Evolutionary conservation across 352 stramenopile genomes (phyloP).

Genomic region (Globisporangium sylvaticum): DNA sequence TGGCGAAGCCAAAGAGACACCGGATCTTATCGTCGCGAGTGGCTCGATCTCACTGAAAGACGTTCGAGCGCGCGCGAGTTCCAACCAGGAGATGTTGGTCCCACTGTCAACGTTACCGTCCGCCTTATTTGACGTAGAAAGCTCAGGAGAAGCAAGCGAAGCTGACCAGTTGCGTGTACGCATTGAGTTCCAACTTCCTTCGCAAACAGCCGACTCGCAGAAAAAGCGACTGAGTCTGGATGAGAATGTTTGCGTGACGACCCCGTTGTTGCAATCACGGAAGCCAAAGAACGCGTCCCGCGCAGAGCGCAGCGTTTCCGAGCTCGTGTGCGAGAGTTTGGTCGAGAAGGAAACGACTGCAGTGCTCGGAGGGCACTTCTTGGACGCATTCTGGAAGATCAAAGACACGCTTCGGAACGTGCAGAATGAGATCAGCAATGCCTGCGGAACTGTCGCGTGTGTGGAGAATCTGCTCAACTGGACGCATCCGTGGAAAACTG

Average conservation of each 20-base stretch:
- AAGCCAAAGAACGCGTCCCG: constrained; percentile 23
- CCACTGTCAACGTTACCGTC: constrained; percentile 34
- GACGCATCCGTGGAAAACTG: constrained; percentile 86
- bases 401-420: constrained; percentile 78
- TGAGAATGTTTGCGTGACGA: neutral
- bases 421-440: constrained; percentile 68
- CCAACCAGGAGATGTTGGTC: constrained; percentile 35
- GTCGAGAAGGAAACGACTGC: constrained; percentile 65
- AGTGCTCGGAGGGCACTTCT: constrained; percentile 61
- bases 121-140: neutral
- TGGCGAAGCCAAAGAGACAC: constrained; percentile 61
- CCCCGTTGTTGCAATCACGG: constrained; percentile 3
- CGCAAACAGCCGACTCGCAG: neutral
- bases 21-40: constrained; percentile 61
- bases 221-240: constrained; percentile 12
- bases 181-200: constrained; percentile 29
- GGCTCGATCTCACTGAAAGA: constrained; percentile 47
- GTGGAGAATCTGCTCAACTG: constrained; percentile 86
- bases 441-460: constrained; percentile 65
- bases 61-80: constrained; percentile 20
- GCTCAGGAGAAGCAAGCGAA: constrained; percentile 15
- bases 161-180: constrained; percentile 52
- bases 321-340: constrained; percentile 66
- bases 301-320: constrained; percentile 59
- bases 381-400: constrained; percentile 81